These are phyloP conservation scores for Quercus lobata DNA, from an alignment of 331 rosid genomes.

Conservation along the genomic window DNA sequence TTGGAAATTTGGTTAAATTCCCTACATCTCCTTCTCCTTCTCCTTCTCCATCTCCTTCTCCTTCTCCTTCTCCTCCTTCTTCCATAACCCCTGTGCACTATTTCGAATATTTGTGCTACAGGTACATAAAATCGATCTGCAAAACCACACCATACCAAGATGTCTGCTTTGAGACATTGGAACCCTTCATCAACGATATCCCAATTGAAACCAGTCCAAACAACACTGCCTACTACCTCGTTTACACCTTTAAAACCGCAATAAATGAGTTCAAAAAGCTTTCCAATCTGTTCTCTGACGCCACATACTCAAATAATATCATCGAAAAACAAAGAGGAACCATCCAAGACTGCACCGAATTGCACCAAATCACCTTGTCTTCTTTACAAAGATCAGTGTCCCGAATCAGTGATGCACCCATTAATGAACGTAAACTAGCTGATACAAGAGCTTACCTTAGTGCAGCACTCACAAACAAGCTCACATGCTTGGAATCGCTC, in stretches of 20 bases:
- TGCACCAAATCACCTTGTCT: constrained; percentile 45
- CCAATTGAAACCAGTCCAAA: constrained; percentile 60
- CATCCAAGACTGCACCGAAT: constrained; percentile 45
- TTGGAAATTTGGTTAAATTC: too few relatives aligned
- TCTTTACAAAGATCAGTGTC: constrained; percentile 56
- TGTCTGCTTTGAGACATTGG: constrained; percentile 17
- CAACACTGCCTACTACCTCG: constrained; percentile 44
- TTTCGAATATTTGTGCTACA: too few relatives aligned
- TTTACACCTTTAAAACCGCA: constrained; percentile 53
- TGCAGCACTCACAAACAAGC: constrained; percentile 79
- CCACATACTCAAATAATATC: constrained; percentile 27
- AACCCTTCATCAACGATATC: constrained; percentile 38
- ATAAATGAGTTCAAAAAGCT: constrained; percentile 61
- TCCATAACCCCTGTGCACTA: too few relatives aligned
- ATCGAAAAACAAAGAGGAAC: constrained; percentile 66
- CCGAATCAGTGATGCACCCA: constrained; percentile 16
- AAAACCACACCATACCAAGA: too few relatives aligned
- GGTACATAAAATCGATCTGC: too few relatives aligned
- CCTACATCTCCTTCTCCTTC: too few relatives aligned
- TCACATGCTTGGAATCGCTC: constrained; percentile 76
- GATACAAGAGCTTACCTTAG: constrained; percentile 70
- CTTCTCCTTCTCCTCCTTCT: too few relatives aligned
- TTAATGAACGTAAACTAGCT: constrained; percentile 15
- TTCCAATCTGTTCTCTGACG: constrained; percentile 30
- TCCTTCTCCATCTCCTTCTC: not conserved